Base-by-base conservation (phyloP, 805 yeast genomes). In the Torulaspora microellipsoides region DNA sequence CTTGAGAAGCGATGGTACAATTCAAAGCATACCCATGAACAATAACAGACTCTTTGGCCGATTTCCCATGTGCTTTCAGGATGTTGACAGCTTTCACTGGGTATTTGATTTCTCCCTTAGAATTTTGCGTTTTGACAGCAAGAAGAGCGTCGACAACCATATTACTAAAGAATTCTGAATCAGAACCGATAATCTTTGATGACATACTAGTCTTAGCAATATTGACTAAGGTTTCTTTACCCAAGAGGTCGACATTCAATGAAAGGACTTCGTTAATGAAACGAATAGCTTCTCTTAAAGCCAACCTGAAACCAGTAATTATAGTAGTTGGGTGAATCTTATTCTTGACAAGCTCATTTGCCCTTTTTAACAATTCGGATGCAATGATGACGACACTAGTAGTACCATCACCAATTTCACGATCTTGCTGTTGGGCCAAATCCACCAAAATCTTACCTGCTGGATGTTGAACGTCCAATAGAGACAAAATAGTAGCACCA, bases 381-480 rank as follows among this genome's bases (percentile, higher is more conserved):
- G 99, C 98, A 62, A 95, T 83, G 49, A 93, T 89, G 32, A 93
- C 99, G 39, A 93, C 99, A 12, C 96, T 85, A 0, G 99, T 93
- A 34, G 99, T 90, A 55, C 98, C 98, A 62, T 90, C 98, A 48
- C 97, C 99, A 42, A 93, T 96, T 69, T 93, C 99, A 59, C 96
- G 80, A 66, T 93, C 99, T 71, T 93, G 99, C 67, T 93, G 98
- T 66, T 93, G 96, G 2, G 99, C 99, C 60, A 93, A 76, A 62
- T 93, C 98, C 38, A 93, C 99, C 46, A 93, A 72, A 56, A 93
- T 93, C 70, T 89, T 91, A 13, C 98, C 99, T 1, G 99, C 99
- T 29, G 99, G 99, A 66, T 93, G 99, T 68, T 93, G 96, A 40
- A 93, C 98, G 63, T 93, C 99, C 52, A 93, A 72, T 41, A 95